Base-by-base conservation (phyloP, 305 asterid genomes). In the Fraxinus latifolia region DNA sequence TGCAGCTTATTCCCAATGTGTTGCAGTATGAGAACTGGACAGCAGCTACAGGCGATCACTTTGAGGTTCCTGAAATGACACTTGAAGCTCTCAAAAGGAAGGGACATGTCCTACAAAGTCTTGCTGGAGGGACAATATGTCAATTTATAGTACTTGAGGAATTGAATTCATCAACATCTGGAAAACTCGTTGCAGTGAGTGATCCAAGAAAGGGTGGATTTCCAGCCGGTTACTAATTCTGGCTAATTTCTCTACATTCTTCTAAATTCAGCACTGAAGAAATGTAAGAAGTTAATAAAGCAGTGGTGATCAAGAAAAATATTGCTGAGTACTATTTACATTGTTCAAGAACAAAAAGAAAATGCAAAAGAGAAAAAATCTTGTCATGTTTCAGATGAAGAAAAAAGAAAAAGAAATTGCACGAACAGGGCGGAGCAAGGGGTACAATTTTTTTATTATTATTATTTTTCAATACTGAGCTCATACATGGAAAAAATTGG, bases 181-280 rank as follows among this genome's bases (percentile, higher is more conserved):
- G 85, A 23, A 32, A 80, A 37, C 96, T 94, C 78, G 58, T 87
- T 29, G 97, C 89, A 27, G 88, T 92, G 37, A 90, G 97, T 83
- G 98, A 94, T 72, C 96, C 94, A 0, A 94, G 98, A 83, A 94
- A 92, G 87, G 96, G 94, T 74, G 96, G 98, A 50, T 82, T 86
- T 74, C 98, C 97, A 3, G 91, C 94, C 47, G 98, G 93, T 31
- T 89, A 74, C 70, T 92, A 76, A 87, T 9, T 32, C 47, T 78
- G 5, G 39, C 27, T 25, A 14, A 68, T 11, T 68, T 68, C 15
- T 31, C 3, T 27, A 17, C 39, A 27, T 1, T 29, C 74, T 68
- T 68, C 39, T 27, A 31, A 68, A n/a, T 68, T 68, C 39, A 68
- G 31, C 73, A 25, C n/a, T 3, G n/a, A 65, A 25, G 72, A 11